Conservation (phyloP, 2,329 filamentous ascomycete genomes). For the Tolypocladium sp. region DNA sequence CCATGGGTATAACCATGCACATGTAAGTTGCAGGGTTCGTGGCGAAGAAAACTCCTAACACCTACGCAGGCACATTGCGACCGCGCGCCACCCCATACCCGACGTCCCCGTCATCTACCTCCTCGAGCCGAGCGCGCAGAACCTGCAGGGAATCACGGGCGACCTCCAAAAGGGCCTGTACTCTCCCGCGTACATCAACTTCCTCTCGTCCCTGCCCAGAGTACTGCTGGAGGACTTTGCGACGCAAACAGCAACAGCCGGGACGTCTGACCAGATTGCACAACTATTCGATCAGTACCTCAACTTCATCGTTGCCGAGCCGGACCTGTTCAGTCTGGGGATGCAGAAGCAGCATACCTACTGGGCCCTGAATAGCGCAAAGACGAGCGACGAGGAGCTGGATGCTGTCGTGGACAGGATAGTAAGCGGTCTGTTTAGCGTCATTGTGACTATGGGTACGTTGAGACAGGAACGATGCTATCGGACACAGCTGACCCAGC, state of each 20-base stretch:
- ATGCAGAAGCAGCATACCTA: slow-evolving; percentile 88
- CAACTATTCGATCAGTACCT: slow-evolving; percentile 95
- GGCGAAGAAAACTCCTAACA: background rate
- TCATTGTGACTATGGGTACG: slow-evolving; percentile 93
- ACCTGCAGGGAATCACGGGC: slow-evolving; percentile 72
- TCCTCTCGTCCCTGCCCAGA: slow-evolving; percentile 85
- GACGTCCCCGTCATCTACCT: slow-evolving; percentile 96
- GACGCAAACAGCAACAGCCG: slow-evolving; percentile 71
- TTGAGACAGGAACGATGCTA: background rate
- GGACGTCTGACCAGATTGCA: slow-evolving; percentile 80
- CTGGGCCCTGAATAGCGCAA: slow-evolving; percentile 90
- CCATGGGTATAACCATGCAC: slow-evolving; percentile 94
- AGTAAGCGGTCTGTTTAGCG: slow-evolving; percentile 93
- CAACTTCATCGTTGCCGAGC: slow-evolving; percentile 94
- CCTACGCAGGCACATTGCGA: slow-evolving; percentile 60
- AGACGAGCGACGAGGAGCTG: slow-evolving; percentile 82
- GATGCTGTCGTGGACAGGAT: slow-evolving; percentile 83
- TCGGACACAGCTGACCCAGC: background rate
- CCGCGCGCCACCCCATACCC: slow-evolving; percentile 78
- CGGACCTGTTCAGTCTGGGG: slow-evolving; percentile 88
- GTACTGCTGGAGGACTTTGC: slow-evolving; percentile 93
- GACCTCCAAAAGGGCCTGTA: slow-evolving; percentile 86
- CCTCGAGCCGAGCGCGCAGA: slow-evolving; percentile 77
- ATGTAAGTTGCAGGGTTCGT: slow-evolving; percentile 45
- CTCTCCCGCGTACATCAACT: slow-evolving; percentile 91